Evolutionary conservation across 257 asterid genomes (phyloP).

Genomic region (Gentiana straminea): DNA sequence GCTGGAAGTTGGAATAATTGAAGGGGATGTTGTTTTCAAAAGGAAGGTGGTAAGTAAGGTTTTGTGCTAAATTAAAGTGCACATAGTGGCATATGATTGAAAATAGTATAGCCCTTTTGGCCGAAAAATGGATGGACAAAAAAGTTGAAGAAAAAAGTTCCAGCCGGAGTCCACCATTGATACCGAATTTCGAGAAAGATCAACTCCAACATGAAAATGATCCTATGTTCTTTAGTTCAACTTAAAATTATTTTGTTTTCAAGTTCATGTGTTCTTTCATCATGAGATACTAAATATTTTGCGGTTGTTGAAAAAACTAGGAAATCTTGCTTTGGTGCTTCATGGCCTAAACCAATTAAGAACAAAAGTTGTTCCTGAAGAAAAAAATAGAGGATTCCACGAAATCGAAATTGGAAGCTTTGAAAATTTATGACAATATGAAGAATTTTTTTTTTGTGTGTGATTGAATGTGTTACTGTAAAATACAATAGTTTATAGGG

Average conservation of each 20-base stretch:
- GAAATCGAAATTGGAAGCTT: slow-evolving; percentile 43
- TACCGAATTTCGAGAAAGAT: slow-evolving; percentile 19
- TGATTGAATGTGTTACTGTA: too few relatives aligned
- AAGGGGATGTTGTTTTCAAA: too few relatives aligned
- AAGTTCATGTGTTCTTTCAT: slow-evolving; percentile 70
- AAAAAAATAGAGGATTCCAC: slow-evolving; percentile 19
- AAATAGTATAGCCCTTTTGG: slow-evolving; percentile 27
- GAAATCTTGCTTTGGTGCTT: slow-evolving; percentile 4
- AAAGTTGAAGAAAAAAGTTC: slow-evolving; percentile 18
- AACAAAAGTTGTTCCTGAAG: slow-evolving; percentile 8
- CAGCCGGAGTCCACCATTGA: slow-evolving; percentile 6
- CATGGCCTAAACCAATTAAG: slow-evolving; percentile 5
- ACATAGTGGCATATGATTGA: too few relatives aligned
- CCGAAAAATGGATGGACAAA: slow-evolving; percentile 59
- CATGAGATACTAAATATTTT: slow-evolving; percentile 47
- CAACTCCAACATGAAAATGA: slow-evolving; percentile 27
- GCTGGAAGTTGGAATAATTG: too few relatives aligned
- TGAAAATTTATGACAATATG: slow-evolving; percentile 52
- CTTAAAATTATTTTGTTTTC: slow-evolving; percentile 56
- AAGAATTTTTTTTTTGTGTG: slow-evolving; percentile 25
- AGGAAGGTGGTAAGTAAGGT: too few relatives aligned
- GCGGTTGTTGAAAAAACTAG: slow-evolving; percentile 7
- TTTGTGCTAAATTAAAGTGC: too few relatives aligned
- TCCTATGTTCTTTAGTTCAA: slow-evolving; percentile 57
- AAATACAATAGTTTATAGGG: too few relatives aligned